Percentiles rank a stretch among this genome's conserved stretches.
phyloP scores from a whole-genome alignment of 768 basidiomycete genomes.

The Boletus coccyginus region DNA sequence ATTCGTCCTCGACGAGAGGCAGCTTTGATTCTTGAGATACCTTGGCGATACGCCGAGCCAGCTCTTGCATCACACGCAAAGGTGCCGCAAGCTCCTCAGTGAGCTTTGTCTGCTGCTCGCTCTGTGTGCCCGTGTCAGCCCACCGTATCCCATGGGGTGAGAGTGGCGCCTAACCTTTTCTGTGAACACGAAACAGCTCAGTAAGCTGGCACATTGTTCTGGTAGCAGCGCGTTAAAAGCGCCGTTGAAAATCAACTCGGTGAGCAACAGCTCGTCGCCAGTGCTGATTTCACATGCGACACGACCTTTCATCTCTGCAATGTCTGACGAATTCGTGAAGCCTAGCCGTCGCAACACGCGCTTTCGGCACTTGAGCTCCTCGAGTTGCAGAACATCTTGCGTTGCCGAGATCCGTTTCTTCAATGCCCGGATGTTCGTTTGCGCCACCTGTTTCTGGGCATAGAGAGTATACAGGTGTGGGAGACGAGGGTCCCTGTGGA shows the following conservation, averaged over 20 bases:
- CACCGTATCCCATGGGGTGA: background rate
- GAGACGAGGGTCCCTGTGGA: slow-evolving; percentile 76
- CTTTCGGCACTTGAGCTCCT: slow-evolving; percentile 94
- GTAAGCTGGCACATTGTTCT: slow-evolving; percentile 89
- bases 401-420: slow-evolving; percentile 89
- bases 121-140: slow-evolving; percentile 42
- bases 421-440: slow-evolving; percentile 66
- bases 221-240: slow-evolving; percentile 88
- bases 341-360: slow-evolving; percentile 89
- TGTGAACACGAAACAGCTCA: slow-evolving; percentile 96
- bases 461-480: slow-evolving; percentile 81
- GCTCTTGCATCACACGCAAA: slow-evolving; percentile 92
- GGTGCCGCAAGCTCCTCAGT: slow-evolving; percentile 94
- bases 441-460: slow-evolving; percentile 68
- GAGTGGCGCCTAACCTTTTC: slow-evolving; percentile 70
- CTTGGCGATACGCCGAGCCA: slow-evolving; percentile 93
- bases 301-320: slow-evolving; percentile 96
- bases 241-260: slow-evolving; percentile 97
- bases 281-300: slow-evolving; percentile 99
- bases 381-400: slow-evolving; percentile 90
- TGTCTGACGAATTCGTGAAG: slow-evolving; percentile 85
- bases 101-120: slow-evolving; percentile 79
- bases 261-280: slow-evolving; percentile 93
- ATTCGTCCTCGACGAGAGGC: slow-evolving; percentile 86
- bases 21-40: slow-evolving; percentile 94